Evolutionary conservation across 2,329 filamentous ascomycete species (phyloP), one percentile per base, ranked within the genome.

Genomic region (Lasiodiplodia gonubiensis): DNA sequence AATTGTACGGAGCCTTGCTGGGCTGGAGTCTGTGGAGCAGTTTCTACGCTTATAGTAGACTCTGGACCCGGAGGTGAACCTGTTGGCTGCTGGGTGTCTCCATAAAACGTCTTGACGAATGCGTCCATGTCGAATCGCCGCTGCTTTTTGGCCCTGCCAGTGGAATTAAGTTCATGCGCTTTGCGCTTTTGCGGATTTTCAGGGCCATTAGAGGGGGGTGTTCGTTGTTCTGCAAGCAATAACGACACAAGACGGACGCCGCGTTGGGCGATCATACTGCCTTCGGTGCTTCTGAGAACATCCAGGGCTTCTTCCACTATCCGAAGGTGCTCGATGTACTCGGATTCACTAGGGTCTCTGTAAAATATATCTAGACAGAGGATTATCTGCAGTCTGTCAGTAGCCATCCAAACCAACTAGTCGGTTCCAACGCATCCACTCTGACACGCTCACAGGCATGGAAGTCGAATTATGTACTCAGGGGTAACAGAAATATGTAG

Each of bases 181-280:
- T 60, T 60, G 55, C 55, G 55, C 7, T 60, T 60, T 1, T 25
- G 16, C 10, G 23, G 2, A n/a, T 33, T 48, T 6, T 48, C 55
- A 8, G 23, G 2, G 21, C 3, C 21, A 7, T 8, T 2, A 30
- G 16, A 2, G 4, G 23, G 23, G 4, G 16, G 3, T 12, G 48
- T 60, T 12, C 12, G 14, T 23, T 14, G 35, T 7, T 60, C 39
- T 6, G 39, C 30, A 11, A 81, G 64, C 3, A 82, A 70, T 0
- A 79, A 79, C 0, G 70, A 72, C 10, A 82, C 69, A 1, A 82
- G 75, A 23, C 76, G 77, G 12, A 77, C 72, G 4, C 80, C 80
- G 11, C 80, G 76, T 1, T 70, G 67, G 4, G 80, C 80, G 18
- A 82, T 77, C 21, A 77, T 77, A 70, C 79, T 81, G n/a, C 75